Base-by-base conservation (phyloP, 2,329 filamentous ascomycete genomes). In the Coccinonectria pachysandricola region DNA sequence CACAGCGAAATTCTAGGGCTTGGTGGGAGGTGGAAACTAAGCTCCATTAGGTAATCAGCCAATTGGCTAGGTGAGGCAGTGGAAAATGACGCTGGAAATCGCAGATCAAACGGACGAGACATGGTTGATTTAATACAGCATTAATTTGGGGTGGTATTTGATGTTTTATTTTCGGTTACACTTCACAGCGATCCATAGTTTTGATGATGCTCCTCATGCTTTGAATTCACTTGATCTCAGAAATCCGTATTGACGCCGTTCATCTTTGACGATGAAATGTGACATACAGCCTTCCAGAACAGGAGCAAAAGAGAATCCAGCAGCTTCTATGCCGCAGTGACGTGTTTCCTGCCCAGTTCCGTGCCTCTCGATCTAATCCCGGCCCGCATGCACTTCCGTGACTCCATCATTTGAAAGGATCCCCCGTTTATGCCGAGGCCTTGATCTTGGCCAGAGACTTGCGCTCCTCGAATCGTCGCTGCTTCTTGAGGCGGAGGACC, bases 401-500 rank as follows among this genome's bases (percentile, higher is more conserved):
- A 46, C 43, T 46, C 43, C 43, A 45, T 34, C 42, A 41, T 36
- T 40, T n/a, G n/a, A n/a, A 54, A 60, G 58, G 38, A 43, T 7
- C 7, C 10, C 45, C 39, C 42, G 54, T 59, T 66, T 81, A 84
- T 62, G 81, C 79, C 52, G 79, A 68, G 53, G 81, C 79, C 71
- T 81, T 82, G 67, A 93, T 70, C 77, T 94, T 93, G 60, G 86
- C 84, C 59, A 92, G 73, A 55, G 84, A 79, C 81, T 95, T 96
- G 69, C 81, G 81, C 67, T 94, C 80, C 75, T 95, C 87, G 70
- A 92, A 96, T 62, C 87, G 83, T 63, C 87, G 84, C 80, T 95
- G 87, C 79, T 98, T 98, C 81, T 88, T 92, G 68, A 96, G 74
- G 66, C 88, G 80, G 77, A 96, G 74, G 54, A 96, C 91, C 83